Base-by-base conservation (phyloP, 2,329 filamentous ascomycete genomes). In the Aspergillus pseudoviridinutans region DNA sequence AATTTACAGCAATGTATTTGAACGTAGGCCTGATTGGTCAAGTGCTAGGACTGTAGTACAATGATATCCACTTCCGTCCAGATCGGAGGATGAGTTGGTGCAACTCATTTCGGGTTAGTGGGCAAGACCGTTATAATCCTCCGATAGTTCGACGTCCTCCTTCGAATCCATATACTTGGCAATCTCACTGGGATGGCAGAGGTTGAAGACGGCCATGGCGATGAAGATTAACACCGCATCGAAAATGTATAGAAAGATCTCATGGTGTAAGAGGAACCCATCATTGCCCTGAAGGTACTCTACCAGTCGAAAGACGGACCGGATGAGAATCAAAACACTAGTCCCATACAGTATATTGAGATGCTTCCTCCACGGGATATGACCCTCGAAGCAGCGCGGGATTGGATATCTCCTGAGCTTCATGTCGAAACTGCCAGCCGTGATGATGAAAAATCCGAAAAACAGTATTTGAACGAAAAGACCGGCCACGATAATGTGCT, bases 381-480 rank as follows among this genome's bases (percentile, higher is more conserved):
- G 35, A 1, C n/a, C 41, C 25, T 12, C 50, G 32, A 3, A 32
- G 24, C 54, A 27, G n/a, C 56, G 22, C 2, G 58, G 54, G 17
- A 58, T 55, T 1, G 55, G 58, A n/a, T 52, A 59, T 4, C 35
- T 49, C 6, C 49, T 49, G 17, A 59, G 14, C 12, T 59, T 59
- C 1, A 54, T 14, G 20, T 63, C 57, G 20, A 63, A 63, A 4
- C 50, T 32, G 4, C 51, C 44, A 9, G 53, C 54, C 0, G 56
- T 55, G 6, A 78, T 56, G 32, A 82, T 71, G 63, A 87, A 88
- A 47, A 86, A 71, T n/a, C 75, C 77, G 56, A 87, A 86, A 55
- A 83, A 78, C 49, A 83, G 42, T 35, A 87, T 77, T 64, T 88
- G 85, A n/a, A 86, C 68, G 44, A 83, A 68, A 1, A 88, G 71